These are phyloP conservation scores for Acacia concinna DNA, from an alignment of 331 rosid genomes.

Conservation along the genomic window DNA sequence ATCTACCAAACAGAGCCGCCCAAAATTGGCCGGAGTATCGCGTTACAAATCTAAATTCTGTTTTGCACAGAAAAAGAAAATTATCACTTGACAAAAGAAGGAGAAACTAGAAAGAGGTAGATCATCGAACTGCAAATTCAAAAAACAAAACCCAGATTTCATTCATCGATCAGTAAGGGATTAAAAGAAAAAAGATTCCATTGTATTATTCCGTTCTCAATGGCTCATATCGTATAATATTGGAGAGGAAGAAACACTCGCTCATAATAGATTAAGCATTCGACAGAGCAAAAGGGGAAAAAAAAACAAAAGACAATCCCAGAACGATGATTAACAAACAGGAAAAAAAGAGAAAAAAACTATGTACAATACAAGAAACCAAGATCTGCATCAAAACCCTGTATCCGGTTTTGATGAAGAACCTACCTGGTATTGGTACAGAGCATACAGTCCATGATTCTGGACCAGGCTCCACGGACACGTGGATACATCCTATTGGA, in stretches of 20 bases:
- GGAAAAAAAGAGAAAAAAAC: not conserved
- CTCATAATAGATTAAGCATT: not conserved
- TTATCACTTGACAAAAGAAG: not conserved
- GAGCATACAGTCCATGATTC: conserved; percentile 59
- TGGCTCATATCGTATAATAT: not conserved
- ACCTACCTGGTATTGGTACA: conserved; percentile 57
- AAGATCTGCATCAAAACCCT: conserved; percentile 20
- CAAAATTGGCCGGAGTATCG: not conserved
- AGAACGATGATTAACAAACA: no score
- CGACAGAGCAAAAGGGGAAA: not conserved
- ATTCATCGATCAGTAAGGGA: not conserved
- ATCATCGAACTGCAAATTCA: not conserved
- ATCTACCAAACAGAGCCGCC: no score
- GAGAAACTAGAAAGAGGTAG: not conserved
- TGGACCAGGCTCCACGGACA: conserved; percentile 59
- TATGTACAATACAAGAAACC: conserved; percentile 16
- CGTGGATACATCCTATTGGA: conserved; percentile 63
- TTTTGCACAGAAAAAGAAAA: not conserved
- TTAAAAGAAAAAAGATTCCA: not conserved
- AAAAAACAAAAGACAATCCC: not conserved
- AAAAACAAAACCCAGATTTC: not conserved
- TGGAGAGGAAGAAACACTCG: not conserved
- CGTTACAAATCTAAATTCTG: not conserved
- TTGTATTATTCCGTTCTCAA: not conserved
- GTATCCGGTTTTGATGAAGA: not conserved